phyloP scores from a whole-genome alignment of 1,284 basidiomycete species.

The Leccinum pachyderme region DNA sequence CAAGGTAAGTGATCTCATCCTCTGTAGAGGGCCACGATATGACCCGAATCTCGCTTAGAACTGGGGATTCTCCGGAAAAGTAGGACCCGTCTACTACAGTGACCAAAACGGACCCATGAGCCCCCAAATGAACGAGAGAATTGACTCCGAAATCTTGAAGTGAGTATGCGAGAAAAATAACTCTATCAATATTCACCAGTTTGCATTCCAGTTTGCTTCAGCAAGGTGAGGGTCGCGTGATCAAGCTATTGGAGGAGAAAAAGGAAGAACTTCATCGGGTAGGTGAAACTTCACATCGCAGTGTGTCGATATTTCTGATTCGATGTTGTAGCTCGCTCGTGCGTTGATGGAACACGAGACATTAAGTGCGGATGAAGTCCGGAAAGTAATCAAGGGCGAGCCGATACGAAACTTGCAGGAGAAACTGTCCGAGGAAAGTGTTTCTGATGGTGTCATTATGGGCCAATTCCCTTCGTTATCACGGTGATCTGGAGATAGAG shows the following conservation, averaged over 20 bases:
- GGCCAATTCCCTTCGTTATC: neutral
- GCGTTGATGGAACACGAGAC: constrained; percentile 94
- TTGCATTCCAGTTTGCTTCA: constrained; percentile 66
- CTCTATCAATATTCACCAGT: neutral
- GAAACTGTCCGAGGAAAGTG: constrained; percentile 56
- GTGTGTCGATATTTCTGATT: neutral
- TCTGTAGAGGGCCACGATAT: neutral
- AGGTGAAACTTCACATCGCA: constrained; percentile 24
- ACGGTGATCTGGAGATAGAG: neutral
- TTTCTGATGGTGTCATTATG: constrained; percentile 7
- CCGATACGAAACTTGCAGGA: constrained; percentile 66
- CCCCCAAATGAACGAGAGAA: constrained; percentile 72
- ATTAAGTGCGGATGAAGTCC: constrained; percentile 82
- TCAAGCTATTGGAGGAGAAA: constrained; percentile 64
- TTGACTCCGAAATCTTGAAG: constrained; percentile 81
- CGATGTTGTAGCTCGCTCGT: constrained; percentile 63
- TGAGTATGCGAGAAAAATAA: constrained; percentile 38
- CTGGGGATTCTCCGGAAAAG: constrained; percentile 83
- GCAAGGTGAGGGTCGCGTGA: constrained; percentile 71
- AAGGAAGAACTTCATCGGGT: constrained; percentile 82
- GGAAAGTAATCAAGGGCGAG: constrained; percentile 80
- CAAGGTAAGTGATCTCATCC: constrained; percentile 50
- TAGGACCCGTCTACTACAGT: constrained; percentile 81
- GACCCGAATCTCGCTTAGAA: constrained; percentile 39
- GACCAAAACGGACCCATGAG: constrained; percentile 71